Percentiles rank a stretch among this genome's conserved stretches.
Evolutionary conservation across 2,329 filamentous ascomycete genomes (phyloP).

Genomic region (Tolypocladium amazonense): DNA sequence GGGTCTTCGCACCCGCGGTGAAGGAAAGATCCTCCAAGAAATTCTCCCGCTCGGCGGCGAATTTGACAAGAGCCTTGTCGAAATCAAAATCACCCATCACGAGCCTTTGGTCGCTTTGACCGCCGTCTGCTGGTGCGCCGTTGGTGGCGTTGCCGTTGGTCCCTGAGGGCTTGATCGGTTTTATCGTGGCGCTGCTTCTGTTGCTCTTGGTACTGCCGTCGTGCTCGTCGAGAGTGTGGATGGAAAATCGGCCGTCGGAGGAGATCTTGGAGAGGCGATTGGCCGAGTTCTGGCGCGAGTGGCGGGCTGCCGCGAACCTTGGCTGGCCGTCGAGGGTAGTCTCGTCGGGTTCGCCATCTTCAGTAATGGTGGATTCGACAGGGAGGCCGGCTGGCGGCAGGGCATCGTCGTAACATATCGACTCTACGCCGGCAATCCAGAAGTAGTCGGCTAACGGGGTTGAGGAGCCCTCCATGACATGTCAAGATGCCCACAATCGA

Average conservation of each 20-base stretch:
- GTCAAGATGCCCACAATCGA: constrained; percentile 19
- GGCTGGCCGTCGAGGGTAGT: constrained; percentile 17
- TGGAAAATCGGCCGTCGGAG: constrained; percentile 39
- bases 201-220: constrained; percentile 52
- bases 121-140: constrained; percentile 14
- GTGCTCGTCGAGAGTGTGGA: constrained; percentile 44
- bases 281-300: constrained; percentile 51
- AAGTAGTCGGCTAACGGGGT: constrained; percentile 64
- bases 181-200: constrained; percentile 55
- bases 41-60: constrained; percentile 86
- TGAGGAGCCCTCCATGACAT: constrained; percentile 50
- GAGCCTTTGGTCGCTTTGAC: constrained; percentile 8
- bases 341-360: constrained; percentile 49
- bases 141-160: constrained; percentile 14
- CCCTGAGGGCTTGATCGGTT: constrained; percentile 25
- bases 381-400: constrained; percentile 19
- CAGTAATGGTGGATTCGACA: constrained; percentile 49
- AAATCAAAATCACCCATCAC: constrained; percentile 69
- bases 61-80: constrained; percentile 85
- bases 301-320: constrained; percentile 30
- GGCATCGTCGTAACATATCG: constrained; percentile 52
- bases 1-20: constrained; percentile 69
- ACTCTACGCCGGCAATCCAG: constrained; percentile 64
- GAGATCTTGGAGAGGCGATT: constrained; percentile 47
- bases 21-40: constrained; percentile 91